Percentiles rank a stretch among this genome's conserved stretches.
Evolutionary conservation across 2,329 filamentous ascomycete genomes (phyloP).

Genomic region (Nannizzia gypsea): DNA sequence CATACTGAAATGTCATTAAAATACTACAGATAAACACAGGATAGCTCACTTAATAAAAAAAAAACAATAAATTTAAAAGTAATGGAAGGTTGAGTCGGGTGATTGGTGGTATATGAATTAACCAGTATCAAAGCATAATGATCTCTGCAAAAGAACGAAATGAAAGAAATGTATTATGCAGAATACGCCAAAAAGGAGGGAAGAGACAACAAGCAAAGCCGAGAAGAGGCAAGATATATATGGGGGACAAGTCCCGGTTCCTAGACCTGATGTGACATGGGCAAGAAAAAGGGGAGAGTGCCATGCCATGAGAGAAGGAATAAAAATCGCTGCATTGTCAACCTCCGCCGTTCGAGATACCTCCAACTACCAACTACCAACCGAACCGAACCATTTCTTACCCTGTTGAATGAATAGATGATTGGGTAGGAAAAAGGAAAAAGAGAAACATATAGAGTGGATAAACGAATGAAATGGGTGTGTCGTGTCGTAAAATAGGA

Average conservation of each 20-base stretch:
- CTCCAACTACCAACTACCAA: background rate
- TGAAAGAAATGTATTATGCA: slow-evolving; percentile 1
- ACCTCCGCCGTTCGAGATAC: background rate
- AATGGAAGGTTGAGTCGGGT: too few relatives aligned
- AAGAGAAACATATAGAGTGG: background rate
- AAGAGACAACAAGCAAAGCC: background rate
- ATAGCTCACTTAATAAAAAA: too few relatives aligned
- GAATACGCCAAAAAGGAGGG: background rate
- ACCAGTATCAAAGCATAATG: background rate
- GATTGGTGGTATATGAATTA: background rate
- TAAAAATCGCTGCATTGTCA: background rate
- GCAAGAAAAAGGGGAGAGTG: too few relatives aligned
- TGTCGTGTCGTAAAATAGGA: background rate
- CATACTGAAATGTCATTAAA: too few relatives aligned
- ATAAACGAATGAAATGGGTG: background rate
- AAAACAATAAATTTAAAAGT: too few relatives aligned
- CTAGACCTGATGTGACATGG: background rate
- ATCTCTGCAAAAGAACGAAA: background rate
- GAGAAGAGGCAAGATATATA: slow-evolving; percentile 2
- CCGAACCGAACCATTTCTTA: background rate
- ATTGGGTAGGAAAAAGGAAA: background rate
- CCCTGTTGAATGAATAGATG: background rate
- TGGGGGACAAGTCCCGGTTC: background rate
- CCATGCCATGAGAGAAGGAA: background rate
- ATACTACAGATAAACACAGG: too few relatives aligned